These are phyloP conservation scores for Pleomassaria siparia DNA, from an alignment of 2,329 filamentous ascomycete species.

Conservation along the genomic window DNA sequence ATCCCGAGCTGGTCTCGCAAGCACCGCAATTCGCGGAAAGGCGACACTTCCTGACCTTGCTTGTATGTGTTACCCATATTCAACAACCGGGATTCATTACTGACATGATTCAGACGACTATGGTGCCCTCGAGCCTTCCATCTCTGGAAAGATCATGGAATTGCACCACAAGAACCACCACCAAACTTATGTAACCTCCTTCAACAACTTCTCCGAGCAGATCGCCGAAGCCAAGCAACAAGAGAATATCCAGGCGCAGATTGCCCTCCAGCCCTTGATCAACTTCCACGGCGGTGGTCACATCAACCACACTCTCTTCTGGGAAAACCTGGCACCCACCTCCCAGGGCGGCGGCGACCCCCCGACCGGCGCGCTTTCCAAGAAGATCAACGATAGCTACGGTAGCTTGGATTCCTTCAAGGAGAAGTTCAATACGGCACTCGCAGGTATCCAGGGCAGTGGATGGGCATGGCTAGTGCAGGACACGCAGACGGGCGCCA, in stretches of 20 bases:
- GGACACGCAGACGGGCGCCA: constrained; percentile 61
- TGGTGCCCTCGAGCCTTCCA: constrained; percentile 80
- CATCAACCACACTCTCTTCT: constrained; percentile 69
- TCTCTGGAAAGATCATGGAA: constrained; percentile 94
- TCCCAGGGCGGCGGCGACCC: constrained; percentile 67
- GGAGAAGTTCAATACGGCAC: constrained; percentile 64
- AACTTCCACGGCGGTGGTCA: constrained; percentile 70
- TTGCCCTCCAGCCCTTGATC: constrained; percentile 60
- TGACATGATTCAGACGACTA: constrained; percentile 73
- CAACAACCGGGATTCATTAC: not conserved
- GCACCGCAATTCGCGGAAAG: constrained; percentile 81
- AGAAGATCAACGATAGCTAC: constrained; percentile 61
- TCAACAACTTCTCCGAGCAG: constrained; percentile 78
- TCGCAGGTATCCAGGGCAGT: constrained; percentile 66
- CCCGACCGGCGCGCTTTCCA: constrained; percentile 58
- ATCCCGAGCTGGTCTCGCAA: constrained; percentile 64
- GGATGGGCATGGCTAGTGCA: constrained; percentile 67
- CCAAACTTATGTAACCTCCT: constrained; percentile 87
- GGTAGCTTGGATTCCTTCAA: constrained; percentile 62
- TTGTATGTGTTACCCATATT: constrained; percentile 54
- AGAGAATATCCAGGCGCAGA: constrained; percentile 56
- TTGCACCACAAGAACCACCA: constrained; percentile 94
- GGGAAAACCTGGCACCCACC: constrained; percentile 69
- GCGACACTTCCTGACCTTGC: constrained; percentile 88
- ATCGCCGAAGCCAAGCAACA: constrained; percentile 59